Evolutionary conservation across 306 rosid genomes (phyloP), one percentile per base, ranked within the genome.

Genomic region (Glycyrrhiza uralensis): DNA sequence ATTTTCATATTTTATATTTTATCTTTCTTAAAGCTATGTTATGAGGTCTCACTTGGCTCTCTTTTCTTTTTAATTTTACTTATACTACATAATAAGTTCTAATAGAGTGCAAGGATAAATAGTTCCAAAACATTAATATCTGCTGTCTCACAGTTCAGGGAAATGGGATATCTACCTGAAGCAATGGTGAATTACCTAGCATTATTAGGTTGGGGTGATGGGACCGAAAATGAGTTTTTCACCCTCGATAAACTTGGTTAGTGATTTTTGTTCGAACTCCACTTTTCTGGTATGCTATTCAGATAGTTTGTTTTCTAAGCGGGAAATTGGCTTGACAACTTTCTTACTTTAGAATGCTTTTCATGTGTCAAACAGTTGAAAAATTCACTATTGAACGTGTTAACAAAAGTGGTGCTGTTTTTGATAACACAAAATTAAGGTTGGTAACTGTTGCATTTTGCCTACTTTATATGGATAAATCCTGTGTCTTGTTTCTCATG

Each of bases 191-290:
- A 94, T 85, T 94, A 94, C 86, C 83, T 94, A 69, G 96, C 98
- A 44, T 80, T 94, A 61, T 88, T 94, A 86, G 97, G 98, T 70
- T 94, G 98, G 98, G 96, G 98, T 1, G 97, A 94, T 79, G 97
- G 96, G 51, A 94, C 97, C 2, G 99, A 91, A 75, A 89, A 94
- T 76, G 97, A 94, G 76, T 94, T 94, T 80, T 94, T 83, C 80
- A 70, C 88, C 46, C 82, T 89, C 45, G 85, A 86, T 67, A 89
- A 91, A 71, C 99, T 94, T 50, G 97, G 99, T 94, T 72, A 56
- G 95, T 82, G 62, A 65, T 57, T 79, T 72, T 61, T 71, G 51
- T 71, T 64, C 49, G 13, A 76, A 13, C 68, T 56, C 41, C 49
- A 61, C 22, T 63, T 24, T 65, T 55, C 44, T n/a, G 32, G 28